Conservation (phyloP, 176 grass and related monocot genomes). For the Oryza coarctata region DNA sequence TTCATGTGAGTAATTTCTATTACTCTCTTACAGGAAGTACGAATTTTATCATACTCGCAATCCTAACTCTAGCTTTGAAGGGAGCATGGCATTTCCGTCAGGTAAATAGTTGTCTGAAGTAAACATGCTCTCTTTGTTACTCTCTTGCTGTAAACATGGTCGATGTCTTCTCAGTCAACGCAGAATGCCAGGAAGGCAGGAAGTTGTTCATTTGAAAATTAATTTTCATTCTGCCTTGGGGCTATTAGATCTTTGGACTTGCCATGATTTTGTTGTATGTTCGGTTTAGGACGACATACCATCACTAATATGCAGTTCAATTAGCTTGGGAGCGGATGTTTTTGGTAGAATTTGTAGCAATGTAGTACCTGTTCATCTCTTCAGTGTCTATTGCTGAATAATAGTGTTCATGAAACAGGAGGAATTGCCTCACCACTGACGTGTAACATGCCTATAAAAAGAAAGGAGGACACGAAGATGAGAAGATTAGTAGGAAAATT, state of each 20-base stretch:
- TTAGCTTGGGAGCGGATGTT: background rate
- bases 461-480: background rate
- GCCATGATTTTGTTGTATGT: background rate
- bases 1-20: too few relatives aligned
- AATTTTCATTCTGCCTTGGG: background rate
- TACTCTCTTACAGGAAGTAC: constrained; percentile 61
- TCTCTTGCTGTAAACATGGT: constrained; percentile 9
- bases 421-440: background rate
- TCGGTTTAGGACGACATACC: background rate
- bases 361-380: background rate
- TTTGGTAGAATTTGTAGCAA: background rate
- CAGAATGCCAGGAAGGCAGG: background rate
- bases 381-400: background rate
- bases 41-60: constrained; percentile 86
- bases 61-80: constrained; percentile 68
- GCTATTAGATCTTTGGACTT: background rate
- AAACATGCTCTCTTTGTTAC: constrained; percentile 4
- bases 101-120: constrained; percentile 36
- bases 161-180: background rate
- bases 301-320: background rate
- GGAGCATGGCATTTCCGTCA: constrained; percentile 95
- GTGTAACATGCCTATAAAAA: background rate
- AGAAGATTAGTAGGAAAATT: background rate
- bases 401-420: background rate
- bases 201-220: background rate